Percentiles rank a stretch among this genome's conserved stretches.
Evolutionary conservation across 345 rosid genomes (phyloP).

Genomic region (Hibiscus mutabilis): DNA sequence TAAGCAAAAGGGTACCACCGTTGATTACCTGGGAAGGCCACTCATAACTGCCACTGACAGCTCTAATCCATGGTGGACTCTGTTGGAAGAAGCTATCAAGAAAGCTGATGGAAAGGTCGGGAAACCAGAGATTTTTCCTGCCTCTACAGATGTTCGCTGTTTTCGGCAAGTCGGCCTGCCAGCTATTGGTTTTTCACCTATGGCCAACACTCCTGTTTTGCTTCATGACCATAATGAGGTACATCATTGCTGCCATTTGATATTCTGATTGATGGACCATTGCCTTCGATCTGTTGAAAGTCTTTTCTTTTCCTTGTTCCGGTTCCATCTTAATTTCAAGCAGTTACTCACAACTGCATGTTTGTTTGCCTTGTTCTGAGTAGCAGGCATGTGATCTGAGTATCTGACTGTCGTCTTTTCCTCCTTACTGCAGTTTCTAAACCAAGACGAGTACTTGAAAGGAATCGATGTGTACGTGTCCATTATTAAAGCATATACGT

Average conservation of each 20-base stretch:
- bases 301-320: background rate
- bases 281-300: background rate
- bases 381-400: background rate
- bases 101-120: constrained; percentile 62
- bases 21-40: constrained; percentile 43
- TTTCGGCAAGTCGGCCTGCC: constrained; percentile 61
- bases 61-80: constrained; percentile 85
- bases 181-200: constrained; percentile 89
- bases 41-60: constrained; percentile 52
- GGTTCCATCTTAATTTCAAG: background rate
- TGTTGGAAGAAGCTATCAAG: constrained; percentile 69
- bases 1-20: constrained; percentile 48
- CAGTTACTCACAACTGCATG: background rate
- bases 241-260: background rate
- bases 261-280: background rate
- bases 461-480: constrained; percentile 72
- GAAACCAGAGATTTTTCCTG: constrained; percentile 86
- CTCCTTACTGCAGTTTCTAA: constrained; percentile 53
- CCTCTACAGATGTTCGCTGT: constrained; percentile 79
- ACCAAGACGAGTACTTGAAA: constrained; percentile 73
- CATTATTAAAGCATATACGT: constrained; percentile 57
- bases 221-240: constrained; percentile 98
- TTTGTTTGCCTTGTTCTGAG: background rate
- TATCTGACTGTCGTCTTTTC: constrained; percentile 8
- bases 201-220: constrained; percentile 79